phyloP scores from a whole-genome alignment of 2,329 filamentous ascomycete genomes.

The Paramyrothecium sp. region DNA sequence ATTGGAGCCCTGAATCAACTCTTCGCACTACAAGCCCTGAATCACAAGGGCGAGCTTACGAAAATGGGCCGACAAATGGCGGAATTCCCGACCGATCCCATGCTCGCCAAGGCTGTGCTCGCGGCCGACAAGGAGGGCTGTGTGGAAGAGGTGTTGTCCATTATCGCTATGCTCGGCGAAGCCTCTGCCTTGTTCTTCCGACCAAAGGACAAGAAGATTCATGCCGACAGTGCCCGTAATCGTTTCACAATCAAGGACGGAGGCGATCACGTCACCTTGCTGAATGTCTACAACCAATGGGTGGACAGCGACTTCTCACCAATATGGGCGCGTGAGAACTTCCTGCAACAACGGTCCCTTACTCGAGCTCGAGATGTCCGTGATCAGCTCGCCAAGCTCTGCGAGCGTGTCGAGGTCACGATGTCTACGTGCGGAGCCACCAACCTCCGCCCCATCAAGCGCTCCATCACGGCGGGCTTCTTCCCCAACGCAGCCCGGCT shows the following conservation, averaged over 20 bases:
- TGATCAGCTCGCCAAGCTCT: constrained; percentile 88
- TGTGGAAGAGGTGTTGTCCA: constrained; percentile 86
- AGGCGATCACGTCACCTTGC: constrained; percentile 82
- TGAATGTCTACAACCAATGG: constrained; percentile 96
- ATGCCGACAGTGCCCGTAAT: constrained; percentile 85
- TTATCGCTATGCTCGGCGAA: constrained; percentile 93
- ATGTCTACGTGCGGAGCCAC: constrained; percentile 66
- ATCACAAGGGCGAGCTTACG: constrained; percentile 84
- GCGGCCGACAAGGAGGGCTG: constrained; percentile 89
- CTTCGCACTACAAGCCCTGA: constrained; percentile 86
- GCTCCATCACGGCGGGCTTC: constrained; percentile 87
- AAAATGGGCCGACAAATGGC: constrained; percentile 92
- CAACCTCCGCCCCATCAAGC: constrained; percentile 76
- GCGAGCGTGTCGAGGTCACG: constrained; percentile 86
- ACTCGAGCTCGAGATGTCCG: constrained; percentile 87
- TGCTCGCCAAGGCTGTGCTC: constrained; percentile 85
- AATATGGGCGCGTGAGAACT: constrained; percentile 90
- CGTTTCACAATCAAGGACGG: constrained; percentile 89
- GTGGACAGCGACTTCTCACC: constrained; percentile 86
- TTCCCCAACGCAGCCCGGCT: constrained; percentile 89
- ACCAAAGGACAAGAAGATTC: constrained; percentile 95
- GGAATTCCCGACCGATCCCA: constrained; percentile 89
- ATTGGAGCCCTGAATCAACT: constrained; percentile 87
- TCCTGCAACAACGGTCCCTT: constrained; percentile 85
- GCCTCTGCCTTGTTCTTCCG: constrained; percentile 87